phyloP scores from a whole-genome alignment of 192 early-diverging fungal genomes.

The Backusella morwellensis region DNA sequence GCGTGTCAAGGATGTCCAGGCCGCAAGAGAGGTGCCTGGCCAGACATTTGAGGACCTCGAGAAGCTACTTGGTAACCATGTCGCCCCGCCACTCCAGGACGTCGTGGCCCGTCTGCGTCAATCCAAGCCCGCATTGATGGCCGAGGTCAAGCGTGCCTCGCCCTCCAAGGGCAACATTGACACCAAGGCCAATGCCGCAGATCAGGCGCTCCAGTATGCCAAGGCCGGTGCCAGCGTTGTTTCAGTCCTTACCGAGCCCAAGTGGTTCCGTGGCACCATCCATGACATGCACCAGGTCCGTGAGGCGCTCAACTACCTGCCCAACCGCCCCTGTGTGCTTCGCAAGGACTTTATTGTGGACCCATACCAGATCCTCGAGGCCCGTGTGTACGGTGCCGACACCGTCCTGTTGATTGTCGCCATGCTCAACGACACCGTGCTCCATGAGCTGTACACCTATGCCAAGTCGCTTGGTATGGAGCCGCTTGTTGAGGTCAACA shows the following conservation, averaged over 20 bases:
- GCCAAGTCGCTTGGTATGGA: constrained; percentile 87
- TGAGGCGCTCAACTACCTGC: constrained; percentile 53
- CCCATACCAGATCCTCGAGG: constrained; percentile 93
- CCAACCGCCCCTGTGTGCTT: constrained; percentile 86
- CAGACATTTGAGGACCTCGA: constrained; percentile 64
- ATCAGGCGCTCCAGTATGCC: constrained; percentile 84
- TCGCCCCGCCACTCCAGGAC: constrained; percentile 77
- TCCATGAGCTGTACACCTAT: constrained; percentile 69
- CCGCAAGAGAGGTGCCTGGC: constrained; percentile 71
- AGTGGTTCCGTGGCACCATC: constrained; percentile 96
- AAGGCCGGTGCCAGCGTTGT: constrained; percentile 88
- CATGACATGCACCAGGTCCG: constrained; percentile 90
- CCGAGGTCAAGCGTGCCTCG: constrained; percentile 97
- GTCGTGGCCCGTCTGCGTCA: constrained; percentile 70
- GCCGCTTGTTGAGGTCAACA: constrained; percentile 97
- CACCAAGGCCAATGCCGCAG: constrained; percentile 78
- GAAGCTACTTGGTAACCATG: constrained; percentile 60
- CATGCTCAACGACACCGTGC: constrained; percentile 72
- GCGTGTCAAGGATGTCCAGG: constrained; percentile 75
- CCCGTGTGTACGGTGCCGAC: constrained; percentile 91
- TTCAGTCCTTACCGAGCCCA: constrained; percentile 97
- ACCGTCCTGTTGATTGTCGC: constrained; percentile 95
- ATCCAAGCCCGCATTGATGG: constrained; percentile 74
- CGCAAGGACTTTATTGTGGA: constrained; percentile 98
- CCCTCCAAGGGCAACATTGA: constrained; percentile 94